phyloP scores from a whole-genome alignment of 1,284 basidiomycete species.

The Schizopora paradoxa region DNA sequence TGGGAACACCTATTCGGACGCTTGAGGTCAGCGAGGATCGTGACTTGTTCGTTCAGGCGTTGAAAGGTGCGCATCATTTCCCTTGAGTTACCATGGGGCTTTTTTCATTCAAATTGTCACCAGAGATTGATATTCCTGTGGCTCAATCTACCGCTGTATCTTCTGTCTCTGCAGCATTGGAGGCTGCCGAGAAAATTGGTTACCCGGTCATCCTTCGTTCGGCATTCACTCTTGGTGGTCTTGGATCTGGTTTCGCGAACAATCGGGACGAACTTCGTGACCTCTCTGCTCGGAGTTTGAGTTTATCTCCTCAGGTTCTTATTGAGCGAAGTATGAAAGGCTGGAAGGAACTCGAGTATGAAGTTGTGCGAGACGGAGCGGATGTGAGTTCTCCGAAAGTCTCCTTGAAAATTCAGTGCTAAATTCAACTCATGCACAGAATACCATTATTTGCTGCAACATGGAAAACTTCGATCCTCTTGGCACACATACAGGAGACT shows the following conservation, averaged over 20 bases:
- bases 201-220: conserved; percentile 99
- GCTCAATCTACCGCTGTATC: conserved; percentile 97
- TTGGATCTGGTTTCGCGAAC: conserved; percentile 97
- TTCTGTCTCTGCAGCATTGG: conserved; percentile 88
- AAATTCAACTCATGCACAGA: conserved; percentile 38
- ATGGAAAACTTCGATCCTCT: conserved; percentile 99
- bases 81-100: not conserved
- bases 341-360: conserved; percentile 99
- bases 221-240: conserved; percentile 96
- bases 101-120: conserved; percentile 7
- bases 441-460: conserved; percentile 94
- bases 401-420: conserved; percentile 22
- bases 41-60: conserved; percentile 93
- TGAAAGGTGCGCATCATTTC: conserved; percentile 64
- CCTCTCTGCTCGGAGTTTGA: conserved; percentile 87
- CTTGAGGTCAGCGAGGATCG: conserved; percentile 97
- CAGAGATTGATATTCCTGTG: conserved; percentile 97
- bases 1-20: conserved; percentile 93
- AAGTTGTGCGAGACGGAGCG: conserved; percentile 95
- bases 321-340: conserved; percentile 99
- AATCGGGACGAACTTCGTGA: conserved; percentile 94
- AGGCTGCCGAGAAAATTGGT: conserved; percentile 87
- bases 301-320: conserved; percentile 91
- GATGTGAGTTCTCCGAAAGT: too few species aligned
- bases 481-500: conserved; percentile 99